Evolutionary conservation across 2,329 filamentous ascomycete genomes (phyloP).

Genomic region (Verticillium klebahnii): DNA sequence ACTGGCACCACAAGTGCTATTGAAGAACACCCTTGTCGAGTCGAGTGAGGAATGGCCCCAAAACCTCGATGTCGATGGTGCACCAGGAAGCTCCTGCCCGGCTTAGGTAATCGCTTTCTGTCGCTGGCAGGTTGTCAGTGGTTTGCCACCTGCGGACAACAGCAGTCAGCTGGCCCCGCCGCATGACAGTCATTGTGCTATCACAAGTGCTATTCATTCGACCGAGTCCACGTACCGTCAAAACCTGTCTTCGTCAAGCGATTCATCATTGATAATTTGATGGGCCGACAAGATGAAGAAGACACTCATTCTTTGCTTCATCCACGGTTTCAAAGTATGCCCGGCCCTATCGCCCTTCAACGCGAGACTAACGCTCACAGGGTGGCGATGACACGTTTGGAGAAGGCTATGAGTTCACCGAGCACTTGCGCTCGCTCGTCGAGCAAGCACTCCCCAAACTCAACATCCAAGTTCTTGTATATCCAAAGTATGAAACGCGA

Average conservation of each 20-base stretch:
- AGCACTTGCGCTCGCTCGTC: conserved; percentile 62
- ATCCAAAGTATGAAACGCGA: conserved; percentile 77
- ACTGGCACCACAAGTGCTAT: too few species aligned
- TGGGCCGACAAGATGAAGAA: conserved; percentile 35
- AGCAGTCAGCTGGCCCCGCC: too few species aligned
- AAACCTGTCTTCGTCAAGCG: neutral
- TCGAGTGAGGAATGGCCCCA: too few species aligned
- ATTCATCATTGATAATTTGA: neutral
- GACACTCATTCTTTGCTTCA: conserved; percentile 76
- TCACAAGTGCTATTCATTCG: too few species aligned
- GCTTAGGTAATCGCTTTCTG: neutral
- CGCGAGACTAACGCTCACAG: conserved; percentile 29
- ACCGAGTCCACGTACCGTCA: too few species aligned
- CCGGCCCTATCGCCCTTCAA: neutral
- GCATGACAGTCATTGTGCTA: too few species aligned
- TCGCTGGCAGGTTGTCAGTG: neutral
- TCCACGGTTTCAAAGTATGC: conserved; percentile 78
- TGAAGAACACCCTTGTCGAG: too few species aligned
- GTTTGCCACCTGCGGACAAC: neutral
- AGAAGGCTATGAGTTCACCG: conserved; percentile 60
- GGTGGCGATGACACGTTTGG: conserved; percentile 77
- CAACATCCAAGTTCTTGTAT: conserved; percentile 63
- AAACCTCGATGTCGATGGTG: too few species aligned
- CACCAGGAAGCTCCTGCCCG: too few species aligned
- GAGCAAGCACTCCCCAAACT: conserved; percentile 64